These are phyloP conservation scores for Cladosporium oxysporum DNA, from an alignment of 2,329 filamentous ascomycete genomes.

Conservation along the genomic window DNA sequence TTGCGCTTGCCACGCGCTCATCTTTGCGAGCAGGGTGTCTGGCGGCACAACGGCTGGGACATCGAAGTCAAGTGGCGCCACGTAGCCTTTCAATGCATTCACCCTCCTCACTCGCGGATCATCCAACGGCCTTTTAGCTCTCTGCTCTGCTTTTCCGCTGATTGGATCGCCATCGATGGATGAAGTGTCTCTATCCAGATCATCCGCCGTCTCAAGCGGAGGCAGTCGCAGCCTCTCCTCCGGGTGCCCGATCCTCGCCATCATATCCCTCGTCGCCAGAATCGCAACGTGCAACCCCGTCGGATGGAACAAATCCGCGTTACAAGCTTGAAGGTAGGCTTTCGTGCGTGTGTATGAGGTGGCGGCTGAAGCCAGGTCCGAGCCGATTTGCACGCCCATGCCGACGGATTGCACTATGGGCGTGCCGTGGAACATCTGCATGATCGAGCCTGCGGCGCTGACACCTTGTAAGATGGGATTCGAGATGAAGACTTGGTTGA, in stretches of 20 bases:
- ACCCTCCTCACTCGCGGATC: constrained; percentile 28
- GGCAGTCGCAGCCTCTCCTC: constrained; percentile 1
- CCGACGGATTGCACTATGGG: constrained; percentile 28
- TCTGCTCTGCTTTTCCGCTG: neutral
- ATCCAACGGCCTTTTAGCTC: constrained; percentile 23
- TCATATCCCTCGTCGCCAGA: constrained; percentile 1
- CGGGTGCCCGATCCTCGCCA: neutral
- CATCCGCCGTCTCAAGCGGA: constrained; percentile 17
- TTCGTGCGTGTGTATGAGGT: neutral
- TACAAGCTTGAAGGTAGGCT: neutral
- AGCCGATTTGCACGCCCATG: constrained; percentile 22
- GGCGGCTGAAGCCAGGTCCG: neutral
- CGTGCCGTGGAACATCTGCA: constrained; percentile 28
- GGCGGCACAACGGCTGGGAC: constrained; percentile 22
- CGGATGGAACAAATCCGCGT: constrained; percentile 7
- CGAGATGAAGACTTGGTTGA: constrained; percentile 34
- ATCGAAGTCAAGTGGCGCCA: constrained; percentile 29
- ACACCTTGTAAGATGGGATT: constrained; percentile 31
- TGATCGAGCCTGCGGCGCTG: constrained; percentile 27
- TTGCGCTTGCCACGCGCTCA: constrained; percentile 25
- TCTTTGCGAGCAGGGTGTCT: constrained; percentile 23
- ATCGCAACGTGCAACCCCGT: neutral
- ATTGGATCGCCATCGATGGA: neutral
- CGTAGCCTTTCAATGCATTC: constrained; percentile 26
- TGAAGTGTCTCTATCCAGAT: neutral